Evolutionary conservation across 169 alveolate genomes (phyloP), one percentile per base, ranked within the genome.

Genomic region (Plasmodium gaboni): DNA sequence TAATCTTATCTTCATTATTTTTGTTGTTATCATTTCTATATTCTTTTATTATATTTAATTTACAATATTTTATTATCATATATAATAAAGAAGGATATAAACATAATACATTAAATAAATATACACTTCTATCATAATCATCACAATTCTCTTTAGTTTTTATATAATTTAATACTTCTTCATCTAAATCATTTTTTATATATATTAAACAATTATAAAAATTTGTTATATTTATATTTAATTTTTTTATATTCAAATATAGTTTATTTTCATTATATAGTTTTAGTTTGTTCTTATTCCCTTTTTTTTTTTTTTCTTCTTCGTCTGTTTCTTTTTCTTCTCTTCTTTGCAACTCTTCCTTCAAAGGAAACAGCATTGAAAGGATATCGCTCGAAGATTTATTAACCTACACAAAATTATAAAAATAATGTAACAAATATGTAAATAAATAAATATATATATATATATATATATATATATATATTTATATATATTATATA

Each of bases 141-240:
- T 83, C 91, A 6, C 55, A 71, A 61, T 69, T 68, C 15, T 55
- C 59, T 3, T 13, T 46, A 12, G 9, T 67, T 53, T 69, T 83
- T 26, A 83, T 55, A 44, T 83, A 68, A 1, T 7, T 1, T 12
- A 68, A 57, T 2, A 69, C 65, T 57, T 38, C 73, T 63, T 83
- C 91, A 12, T 48, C 15, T 19, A 83, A 50, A 44, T 71, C 73
- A 6, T 26, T 19, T n/a, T 63, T 73, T 17, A 83, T 63, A 83
- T 83, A 83, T 73, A 68, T 83, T 19, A 83, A 50, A 19, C 91
- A 83, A 13, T 83, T 83, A 59, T 70, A 83, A 10, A 83, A 63
- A 63, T 83, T 67, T 0, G 51, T 24, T 12, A 69, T 32, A 55
- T 83, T 83, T 15, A 83, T 57, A 55, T 83, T 83, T 53, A 83